A percentile compares a stretch with the other conserved stretches of the same genome.
Conservation (phyloP, 352 stramenopile genomes). For the Phytophthora foliorum region DNA sequence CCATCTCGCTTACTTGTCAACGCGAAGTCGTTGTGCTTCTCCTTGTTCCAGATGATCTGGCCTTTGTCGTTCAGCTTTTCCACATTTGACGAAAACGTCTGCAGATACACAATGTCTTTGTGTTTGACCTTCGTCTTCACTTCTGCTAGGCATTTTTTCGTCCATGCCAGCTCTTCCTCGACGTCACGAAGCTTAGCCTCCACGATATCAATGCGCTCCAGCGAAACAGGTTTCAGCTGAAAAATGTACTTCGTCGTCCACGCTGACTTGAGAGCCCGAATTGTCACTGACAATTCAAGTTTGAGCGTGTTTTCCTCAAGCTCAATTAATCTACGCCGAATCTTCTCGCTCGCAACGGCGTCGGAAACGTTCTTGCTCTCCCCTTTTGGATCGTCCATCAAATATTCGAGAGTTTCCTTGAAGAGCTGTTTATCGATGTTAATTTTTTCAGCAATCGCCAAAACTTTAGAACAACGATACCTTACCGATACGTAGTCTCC, state of each 20-base stretch:
- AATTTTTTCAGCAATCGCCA: background rate
- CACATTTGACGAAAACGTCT: background rate
- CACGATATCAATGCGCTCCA: conserved; percentile 20
- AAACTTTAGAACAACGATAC: background rate
- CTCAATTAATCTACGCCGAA: background rate
- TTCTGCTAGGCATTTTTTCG: background rate
- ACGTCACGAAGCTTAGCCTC: conserved; percentile 13
- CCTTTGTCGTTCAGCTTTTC: conserved; percentile 4
- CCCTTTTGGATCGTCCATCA: background rate
- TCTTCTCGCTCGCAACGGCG: background rate
- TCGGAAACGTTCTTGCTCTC: background rate
- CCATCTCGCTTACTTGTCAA: background rate
- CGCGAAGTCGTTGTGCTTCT: background rate
- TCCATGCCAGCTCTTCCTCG: conserved; percentile 1
- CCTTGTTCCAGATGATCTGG: background rate
- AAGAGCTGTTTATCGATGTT: background rate
- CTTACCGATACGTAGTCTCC: background rate
- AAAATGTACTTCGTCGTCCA: conserved; percentile 16
- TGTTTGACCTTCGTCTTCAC: background rate
- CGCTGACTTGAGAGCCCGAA: conserved; percentile 2
- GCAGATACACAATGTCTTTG: background rate
- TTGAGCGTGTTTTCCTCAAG: background rate
- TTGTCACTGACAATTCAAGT: conserved; percentile 1
- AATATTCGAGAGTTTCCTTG: background rate
- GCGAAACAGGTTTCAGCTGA: conserved; percentile 1